These are phyloP conservation scores for Santalum album DNA, from an alignment of 164 flowering plant genomes.

Conservation along the genomic window DNA sequence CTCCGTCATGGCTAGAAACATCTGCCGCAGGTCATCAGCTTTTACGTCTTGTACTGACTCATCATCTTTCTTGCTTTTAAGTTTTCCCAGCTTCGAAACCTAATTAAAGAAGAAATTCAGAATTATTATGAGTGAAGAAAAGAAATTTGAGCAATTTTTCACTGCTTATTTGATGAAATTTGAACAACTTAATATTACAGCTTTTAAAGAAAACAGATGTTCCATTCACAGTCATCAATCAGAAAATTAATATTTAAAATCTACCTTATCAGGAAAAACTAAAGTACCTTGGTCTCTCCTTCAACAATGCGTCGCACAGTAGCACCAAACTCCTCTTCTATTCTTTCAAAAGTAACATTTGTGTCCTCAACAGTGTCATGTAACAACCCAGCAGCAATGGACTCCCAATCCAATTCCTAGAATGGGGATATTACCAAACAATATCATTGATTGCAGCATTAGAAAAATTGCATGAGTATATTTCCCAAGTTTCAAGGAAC, in stretches of 20 bases:
- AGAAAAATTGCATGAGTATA: not conserved
- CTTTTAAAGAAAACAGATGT: not conserved
- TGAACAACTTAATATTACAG: not conserved
- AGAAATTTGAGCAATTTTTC: not conserved
- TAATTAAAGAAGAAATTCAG: constrained; percentile 17
- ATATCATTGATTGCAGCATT: not conserved
- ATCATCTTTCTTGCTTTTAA: constrained; percentile 59
- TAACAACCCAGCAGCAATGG: constrained; percentile 89
- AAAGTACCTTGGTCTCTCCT: constrained; percentile 92
- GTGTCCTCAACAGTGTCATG: constrained; percentile 99
- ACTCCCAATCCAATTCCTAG: constrained; percentile 98
- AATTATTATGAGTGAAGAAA: not conserved
- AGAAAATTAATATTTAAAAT: not conserved
- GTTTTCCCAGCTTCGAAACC: constrained; percentile 96
- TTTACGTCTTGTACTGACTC: constrained; percentile 85
- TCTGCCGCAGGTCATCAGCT: constrained; percentile 95
- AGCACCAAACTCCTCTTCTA: constrained; percentile 85
- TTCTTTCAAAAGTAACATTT: constrained; percentile 82
- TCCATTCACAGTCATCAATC: not conserved
- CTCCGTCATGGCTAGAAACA: constrained; percentile 98
- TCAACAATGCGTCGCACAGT: constrained; percentile 94
- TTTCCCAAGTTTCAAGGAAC: constrained; percentile 16
- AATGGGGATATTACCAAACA: constrained; percentile 5
- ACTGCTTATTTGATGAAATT: too few relatives aligned
- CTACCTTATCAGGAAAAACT: not conserved